Base-by-base conservation (phyloP, 495 filamentous ascomycete species). In the Penicillium canariense region DNA sequence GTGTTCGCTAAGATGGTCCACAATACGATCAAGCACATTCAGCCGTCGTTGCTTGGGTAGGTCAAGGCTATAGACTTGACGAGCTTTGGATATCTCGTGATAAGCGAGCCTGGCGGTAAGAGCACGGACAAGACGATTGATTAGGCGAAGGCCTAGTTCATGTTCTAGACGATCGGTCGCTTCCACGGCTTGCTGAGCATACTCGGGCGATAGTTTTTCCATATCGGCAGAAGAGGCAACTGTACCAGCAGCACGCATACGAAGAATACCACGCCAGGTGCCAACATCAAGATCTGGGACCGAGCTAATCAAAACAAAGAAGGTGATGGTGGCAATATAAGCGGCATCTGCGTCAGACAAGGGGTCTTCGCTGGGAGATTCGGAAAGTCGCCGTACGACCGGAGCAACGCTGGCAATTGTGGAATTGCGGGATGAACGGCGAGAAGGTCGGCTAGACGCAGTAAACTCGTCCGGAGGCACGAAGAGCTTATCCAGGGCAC, bases 401-500 rank as follows among this genome's bases (percentile, higher is more conserved):
- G 68, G 62, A 25, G 49, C 43, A n/a, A 58, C 43, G 3, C 57
- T 55, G 22, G 55, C 50, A 30, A 68, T 54, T n/a, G 62, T 68
- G 5, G 68, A 73, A 35, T 68, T 66, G 30, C 62, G 66, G 20
- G 74, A 72, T 12, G 68, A 71, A 32, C 72, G 68, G 20, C 75
- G 73, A 4, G 68, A 69, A 12, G 52, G 59, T 45, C 65, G 66
- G 18, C 66, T 54, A 14, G 72, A 68, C 17, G 60, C 59, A 14
- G 73, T 67, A 12, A 90, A 74, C 17, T 79, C 68, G 46, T 75
- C 76, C 2, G 88, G 87, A 0, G 85, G 83, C 22, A 78, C 73
- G 62, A 90, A 93, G 11, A 93, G 69, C 31, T 78, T 73, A 20
- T 83, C 83, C n/a, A 86, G 66, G 7, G 86, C 81, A 62, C 77